Percentiles rank a stretch among this genome's conserved stretches.
phyloP scores from a whole-genome alignment of 2,329 filamentous ascomycete species.

The Cladosporium sphaerospermum region DNA sequence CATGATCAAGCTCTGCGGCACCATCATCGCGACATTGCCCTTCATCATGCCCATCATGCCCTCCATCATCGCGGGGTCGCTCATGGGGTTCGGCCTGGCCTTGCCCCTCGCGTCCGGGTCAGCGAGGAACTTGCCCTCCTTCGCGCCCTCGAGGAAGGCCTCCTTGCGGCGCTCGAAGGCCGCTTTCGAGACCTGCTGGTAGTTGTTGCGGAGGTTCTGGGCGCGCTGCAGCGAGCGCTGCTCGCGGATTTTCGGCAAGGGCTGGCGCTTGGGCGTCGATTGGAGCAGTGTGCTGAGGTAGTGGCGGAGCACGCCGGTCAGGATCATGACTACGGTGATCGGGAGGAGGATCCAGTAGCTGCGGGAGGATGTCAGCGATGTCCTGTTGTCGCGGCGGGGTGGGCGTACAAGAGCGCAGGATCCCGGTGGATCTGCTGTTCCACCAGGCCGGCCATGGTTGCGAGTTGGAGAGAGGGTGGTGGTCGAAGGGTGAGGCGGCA shows the following conservation, averaged over 20 bases:
- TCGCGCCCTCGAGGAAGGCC: slow-evolving; percentile 71
- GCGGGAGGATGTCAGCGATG: slow-evolving; percentile 10
- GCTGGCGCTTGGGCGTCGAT: slow-evolving; percentile 73
- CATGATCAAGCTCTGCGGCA: slow-evolving; percentile 98
- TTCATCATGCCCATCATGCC: slow-evolving; percentile 99
- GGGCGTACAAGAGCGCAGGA: slow-evolving; percentile 87
- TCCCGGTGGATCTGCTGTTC: slow-evolving; percentile 97
- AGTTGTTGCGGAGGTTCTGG: slow-evolving; percentile 76
- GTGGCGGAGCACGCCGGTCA: slow-evolving; percentile 92
- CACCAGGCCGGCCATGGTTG: slow-evolving; percentile 70
- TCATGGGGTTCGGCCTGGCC: slow-evolving; percentile 87
- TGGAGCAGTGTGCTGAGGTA: slow-evolving; percentile 92
- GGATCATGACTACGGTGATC: slow-evolving; percentile 95
- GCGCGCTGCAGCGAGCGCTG: slow-evolving; percentile 77
- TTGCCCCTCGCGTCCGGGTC: slow-evolving; percentile 81
- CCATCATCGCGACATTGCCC: slow-evolving; percentile 99
- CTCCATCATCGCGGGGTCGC: slow-evolving; percentile 93
- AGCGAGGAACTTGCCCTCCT: slow-evolving; percentile 82
- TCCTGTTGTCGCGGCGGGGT: background rate
- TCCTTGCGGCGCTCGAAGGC: slow-evolving; percentile 78
- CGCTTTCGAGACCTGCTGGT: slow-evolving; percentile 67
- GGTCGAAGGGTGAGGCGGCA: background rate
- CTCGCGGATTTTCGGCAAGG: slow-evolving; percentile 71
- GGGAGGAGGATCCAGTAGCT: slow-evolving; percentile 99
- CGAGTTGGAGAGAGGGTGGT: background rate